Conservation (phyloP, 1,284 basidiomycete genomes). For the Xerocomus nothofagi region DNA sequence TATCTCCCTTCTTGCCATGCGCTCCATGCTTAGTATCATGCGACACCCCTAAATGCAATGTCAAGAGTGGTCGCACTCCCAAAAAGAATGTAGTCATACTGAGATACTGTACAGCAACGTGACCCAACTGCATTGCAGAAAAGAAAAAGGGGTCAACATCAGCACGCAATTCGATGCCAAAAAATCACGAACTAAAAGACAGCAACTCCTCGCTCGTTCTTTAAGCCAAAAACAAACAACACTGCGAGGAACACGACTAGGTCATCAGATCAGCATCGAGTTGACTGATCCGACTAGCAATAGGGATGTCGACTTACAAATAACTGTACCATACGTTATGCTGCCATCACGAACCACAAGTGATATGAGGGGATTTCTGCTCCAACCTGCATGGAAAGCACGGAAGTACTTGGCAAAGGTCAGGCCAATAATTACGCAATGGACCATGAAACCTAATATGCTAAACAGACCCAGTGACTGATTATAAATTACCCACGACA, state of each 20-base stretch:
- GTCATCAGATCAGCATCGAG: constrained; percentile 2
- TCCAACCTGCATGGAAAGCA: constrained; percentile 11
- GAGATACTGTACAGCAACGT: constrained; percentile 11
- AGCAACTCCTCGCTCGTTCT: constrained; percentile 12
- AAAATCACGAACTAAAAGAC: constrained; percentile 19
- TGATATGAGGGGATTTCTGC: constrained; percentile 21
- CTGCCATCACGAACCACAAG: constrained; percentile 23
- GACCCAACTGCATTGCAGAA: constrained; percentile 15
- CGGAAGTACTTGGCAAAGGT: constrained; percentile 20
- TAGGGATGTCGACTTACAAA: constrained; percentile 8
- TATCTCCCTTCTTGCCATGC: constrained; percentile 14
- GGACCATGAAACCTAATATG: constrained; percentile 14
- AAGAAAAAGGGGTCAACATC: neutral
- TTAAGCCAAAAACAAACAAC: constrained; percentile 4
- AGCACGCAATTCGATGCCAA: constrained; percentile 2
- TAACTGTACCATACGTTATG: constrained; percentile 9
- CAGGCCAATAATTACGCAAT: constrained; percentile 22
- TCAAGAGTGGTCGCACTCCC: neutral
- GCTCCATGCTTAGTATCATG: constrained; percentile 26
- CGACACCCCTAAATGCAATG: constrained; percentile 17
- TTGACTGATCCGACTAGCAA: neutral
- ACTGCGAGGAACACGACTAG: constrained; percentile 15
- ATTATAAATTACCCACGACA: neutral
- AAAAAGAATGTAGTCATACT: constrained; percentile 11
- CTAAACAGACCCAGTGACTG: constrained; percentile 3